Evolutionary conservation across 371 early-diverging fungal genomes (phyloP).

Genomic region (Sporodiniella umbellata): DNA sequence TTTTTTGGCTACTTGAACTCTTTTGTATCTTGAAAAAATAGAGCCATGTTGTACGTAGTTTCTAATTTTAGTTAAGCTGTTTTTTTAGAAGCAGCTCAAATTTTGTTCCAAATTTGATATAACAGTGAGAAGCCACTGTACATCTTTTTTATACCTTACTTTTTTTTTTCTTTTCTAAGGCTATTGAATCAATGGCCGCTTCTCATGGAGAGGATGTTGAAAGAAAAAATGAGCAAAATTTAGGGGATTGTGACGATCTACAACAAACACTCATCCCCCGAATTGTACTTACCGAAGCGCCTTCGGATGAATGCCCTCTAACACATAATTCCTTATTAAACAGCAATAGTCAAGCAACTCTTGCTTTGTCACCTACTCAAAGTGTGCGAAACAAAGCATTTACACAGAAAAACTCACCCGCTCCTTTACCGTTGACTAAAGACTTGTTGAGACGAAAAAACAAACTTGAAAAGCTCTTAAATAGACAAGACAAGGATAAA

Average conservation of each 20-base stretch:
- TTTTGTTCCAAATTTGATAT: too few species aligned
- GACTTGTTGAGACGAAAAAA: slow-evolving; percentile 40
- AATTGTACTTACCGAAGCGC: slow-evolving; percentile 33
- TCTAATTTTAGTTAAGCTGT: too few species aligned
- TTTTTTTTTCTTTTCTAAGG: not conserved
- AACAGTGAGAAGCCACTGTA: not conserved
- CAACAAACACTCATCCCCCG: slow-evolving; percentile 25
- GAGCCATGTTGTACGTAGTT: too few species aligned
- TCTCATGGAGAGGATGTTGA: not conserved
- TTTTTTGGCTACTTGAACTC: too few species aligned
- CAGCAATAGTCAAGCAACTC: not conserved
- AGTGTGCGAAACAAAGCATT: not conserved
- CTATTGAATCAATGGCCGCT: not conserved
- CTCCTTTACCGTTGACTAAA: slow-evolving; percentile 43
- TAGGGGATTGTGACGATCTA: not conserved
- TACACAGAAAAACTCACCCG: not conserved
- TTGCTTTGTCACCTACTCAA: slow-evolving; percentile 7
- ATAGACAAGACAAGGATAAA: slow-evolving; percentile 14
- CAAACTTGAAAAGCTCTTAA: slow-evolving; percentile 32
- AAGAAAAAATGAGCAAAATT: not conserved
- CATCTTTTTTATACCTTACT: not conserved
- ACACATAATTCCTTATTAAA: not conserved
- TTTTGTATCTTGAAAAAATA: too few species aligned
- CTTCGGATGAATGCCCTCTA: not conserved
- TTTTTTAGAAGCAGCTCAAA: too few species aligned